Evolutionary conservation across 352 stramenopile species (phyloP).

Genomic region (Phytophthora tentaculata): DNA sequence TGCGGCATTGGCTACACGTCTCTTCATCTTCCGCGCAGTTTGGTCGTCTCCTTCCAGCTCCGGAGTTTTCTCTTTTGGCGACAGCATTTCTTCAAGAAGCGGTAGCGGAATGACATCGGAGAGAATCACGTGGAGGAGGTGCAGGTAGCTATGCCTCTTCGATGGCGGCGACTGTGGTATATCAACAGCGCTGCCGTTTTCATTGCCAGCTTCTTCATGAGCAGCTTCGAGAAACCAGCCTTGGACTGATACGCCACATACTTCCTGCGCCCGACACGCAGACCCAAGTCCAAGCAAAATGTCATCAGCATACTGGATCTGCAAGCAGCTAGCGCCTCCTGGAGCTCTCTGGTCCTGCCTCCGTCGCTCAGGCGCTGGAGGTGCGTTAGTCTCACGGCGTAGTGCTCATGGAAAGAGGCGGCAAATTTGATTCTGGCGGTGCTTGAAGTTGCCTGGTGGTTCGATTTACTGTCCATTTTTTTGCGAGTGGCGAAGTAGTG

Average conservation of each 20-base stretch:
- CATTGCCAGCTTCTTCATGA: not conserved
- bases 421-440: not conserved
- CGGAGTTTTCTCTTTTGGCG: not conserved
- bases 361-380: not conserved
- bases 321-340: conserved; percentile 1
- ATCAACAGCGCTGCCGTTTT: not conserved
- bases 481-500: no score
- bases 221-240: not conserved
- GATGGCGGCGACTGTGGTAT: not conserved
- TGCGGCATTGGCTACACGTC: not conserved
- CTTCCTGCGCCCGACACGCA: conserved; percentile 7
- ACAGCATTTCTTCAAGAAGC: conserved; percentile 2
- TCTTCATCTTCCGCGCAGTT: conserved; percentile 2
- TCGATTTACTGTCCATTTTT: no score
- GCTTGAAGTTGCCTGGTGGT: not conserved
- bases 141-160: conserved; percentile 7
- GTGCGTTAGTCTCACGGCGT: not conserved
- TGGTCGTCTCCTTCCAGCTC: not conserved
- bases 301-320: not conserved
- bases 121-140: not conserved
- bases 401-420: not conserved
- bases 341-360: conserved; percentile 4
- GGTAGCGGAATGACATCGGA: not conserved
- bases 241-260: conserved; percentile 10
- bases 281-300: not conserved